Evolutionary conservation across 2,329 filamentous ascomycete species (phyloP).

Genomic region (Botrytis tulipae): DNA sequence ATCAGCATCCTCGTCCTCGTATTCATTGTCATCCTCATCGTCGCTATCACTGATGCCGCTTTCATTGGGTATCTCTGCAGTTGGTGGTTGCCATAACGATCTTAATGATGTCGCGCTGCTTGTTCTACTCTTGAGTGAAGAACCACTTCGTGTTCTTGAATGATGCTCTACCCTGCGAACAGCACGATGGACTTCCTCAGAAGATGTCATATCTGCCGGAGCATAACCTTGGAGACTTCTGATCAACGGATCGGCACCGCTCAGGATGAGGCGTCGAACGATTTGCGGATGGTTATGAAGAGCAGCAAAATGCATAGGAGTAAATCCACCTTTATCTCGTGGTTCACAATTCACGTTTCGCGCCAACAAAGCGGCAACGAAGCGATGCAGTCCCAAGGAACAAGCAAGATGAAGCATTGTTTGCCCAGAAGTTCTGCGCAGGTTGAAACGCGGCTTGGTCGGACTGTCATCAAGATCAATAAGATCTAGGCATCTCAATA

Average conservation of each 20-base stretch:
- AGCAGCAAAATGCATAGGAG: constrained; percentile 77
- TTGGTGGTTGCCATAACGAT: constrained; percentile 63
- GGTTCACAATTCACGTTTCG: constrained; percentile 75
- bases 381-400: constrained; percentile 69
- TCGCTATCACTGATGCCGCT: constrained; percentile 46
- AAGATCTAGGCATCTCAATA: constrained; percentile 73
- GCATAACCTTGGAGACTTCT: constrained; percentile 69
- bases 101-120: constrained; percentile 66
- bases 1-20: constrained; percentile 40
- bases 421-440: constrained; percentile 65
- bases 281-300: constrained; percentile 75
- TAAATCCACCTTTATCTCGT: constrained; percentile 76
- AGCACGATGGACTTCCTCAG: constrained; percentile 60
- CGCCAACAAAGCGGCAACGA: constrained; percentile 73
- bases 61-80: constrained; percentile 39
- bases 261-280: constrained; percentile 69
- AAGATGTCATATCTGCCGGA: constrained; percentile 68
- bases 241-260: constrained; percentile 69
- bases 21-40: constrained; percentile 45
- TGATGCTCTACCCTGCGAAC: constrained; percentile 62
- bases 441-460: constrained; percentile 64
- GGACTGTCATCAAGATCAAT: constrained; percentile 76
- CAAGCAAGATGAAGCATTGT: constrained; percentile 80
- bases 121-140: constrained; percentile 56
- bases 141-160: constrained; percentile 64